Percentiles rank a stretch among this genome's conserved stretches.
Conservation (phyloP, 2,329 filamentous ascomycete genomes). For the Sporothrix globosa region DNA sequence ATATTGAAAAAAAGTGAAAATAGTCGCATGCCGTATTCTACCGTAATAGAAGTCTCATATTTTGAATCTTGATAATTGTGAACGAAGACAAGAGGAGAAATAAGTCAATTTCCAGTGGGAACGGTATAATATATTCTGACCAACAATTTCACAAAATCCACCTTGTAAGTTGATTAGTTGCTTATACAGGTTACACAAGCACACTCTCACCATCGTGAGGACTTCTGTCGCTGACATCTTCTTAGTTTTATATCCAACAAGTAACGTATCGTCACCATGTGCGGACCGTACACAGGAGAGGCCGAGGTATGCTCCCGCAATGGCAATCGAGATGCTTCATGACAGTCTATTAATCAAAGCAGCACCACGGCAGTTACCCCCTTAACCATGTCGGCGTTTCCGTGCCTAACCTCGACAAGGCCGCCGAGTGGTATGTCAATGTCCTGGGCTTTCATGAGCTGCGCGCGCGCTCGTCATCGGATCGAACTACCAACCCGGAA, state of each 20-base stretch:
- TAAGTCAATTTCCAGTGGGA: too few relatives aligned
- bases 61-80: background rate
- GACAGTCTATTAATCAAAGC: background rate
- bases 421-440: slow-evolving; percentile 18
- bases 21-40: background rate
- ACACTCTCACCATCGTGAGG: too few relatives aligned
- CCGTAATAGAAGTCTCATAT: background rate
- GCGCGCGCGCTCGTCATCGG: background rate
- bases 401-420: slow-evolving; percentile 25
- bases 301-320: background rate
- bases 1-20: background rate
- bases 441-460: slow-evolving; percentile 28
- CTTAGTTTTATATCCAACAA: background rate
- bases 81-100: background rate
- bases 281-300: background rate
- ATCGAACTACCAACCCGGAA: background rate
- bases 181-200: background rate
- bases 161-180: slow-evolving; percentile 12
- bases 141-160: too few relatives aligned
- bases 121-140: too few relatives aligned
- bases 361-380: slow-evolving; percentile 23
- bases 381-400: slow-evolving; percentile 28
- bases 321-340: too few relatives aligned
- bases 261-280: slow-evolving; percentile 1
- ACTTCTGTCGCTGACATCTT: background rate